Evolutionary conservation across 139 green algal species (phyloP).

Genomic region (Dunaliella sp.): DNA sequence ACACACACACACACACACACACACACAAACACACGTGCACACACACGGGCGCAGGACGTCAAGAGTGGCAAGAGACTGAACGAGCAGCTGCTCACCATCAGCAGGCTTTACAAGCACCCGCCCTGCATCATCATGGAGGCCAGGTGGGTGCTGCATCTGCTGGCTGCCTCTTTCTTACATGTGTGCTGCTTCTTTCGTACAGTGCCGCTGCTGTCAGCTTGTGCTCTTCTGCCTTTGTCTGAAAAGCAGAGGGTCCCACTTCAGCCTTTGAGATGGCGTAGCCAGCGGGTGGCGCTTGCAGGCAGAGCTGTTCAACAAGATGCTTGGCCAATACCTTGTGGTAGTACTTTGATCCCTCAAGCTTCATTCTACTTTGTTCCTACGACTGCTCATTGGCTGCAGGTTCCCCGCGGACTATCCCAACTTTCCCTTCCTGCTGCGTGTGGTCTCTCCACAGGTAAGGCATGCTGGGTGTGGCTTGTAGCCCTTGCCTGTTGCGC

Average conservation of each 20-base stretch:
- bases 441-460: conserved; percentile 27
- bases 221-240: too few species aligned
- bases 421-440: conserved; percentile 32
- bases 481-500: too few species aligned
- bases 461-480: too few species aligned
- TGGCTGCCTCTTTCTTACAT: background rate
- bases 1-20: background rate
- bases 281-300: too few species aligned
- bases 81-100: background rate
- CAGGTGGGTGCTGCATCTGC: background rate
- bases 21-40: background rate
- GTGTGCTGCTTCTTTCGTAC: background rate
- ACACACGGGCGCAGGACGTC: background rate
- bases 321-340: too few species aligned
- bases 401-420: background rate
- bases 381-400: too few species aligned
- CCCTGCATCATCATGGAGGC: background rate
- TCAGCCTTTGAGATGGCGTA: too few species aligned
- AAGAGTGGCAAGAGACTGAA: background rate
- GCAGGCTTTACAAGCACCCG: background rate
- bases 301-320: too few species aligned
- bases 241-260: too few species aligned
- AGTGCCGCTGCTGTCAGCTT: too few species aligned
- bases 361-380: too few species aligned
- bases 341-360: too few species aligned